Evolutionary conservation across 106 monocot genomes (phyloP).

Genomic region (Agapanthus africanus): DNA sequence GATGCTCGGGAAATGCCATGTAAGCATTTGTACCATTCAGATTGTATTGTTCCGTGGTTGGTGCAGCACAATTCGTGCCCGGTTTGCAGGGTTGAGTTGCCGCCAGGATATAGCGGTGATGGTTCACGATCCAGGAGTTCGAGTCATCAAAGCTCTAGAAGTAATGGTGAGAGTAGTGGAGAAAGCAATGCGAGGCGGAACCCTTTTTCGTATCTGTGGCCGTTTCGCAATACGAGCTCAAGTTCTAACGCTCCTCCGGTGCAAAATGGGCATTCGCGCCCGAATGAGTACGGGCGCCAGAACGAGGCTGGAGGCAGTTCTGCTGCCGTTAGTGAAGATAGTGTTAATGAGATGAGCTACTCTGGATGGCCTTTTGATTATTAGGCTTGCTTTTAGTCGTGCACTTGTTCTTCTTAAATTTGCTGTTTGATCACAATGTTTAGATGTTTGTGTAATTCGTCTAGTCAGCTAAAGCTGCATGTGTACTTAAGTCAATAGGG

Average conservation of each 20-base stretch:
- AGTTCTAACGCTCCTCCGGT: background rate
- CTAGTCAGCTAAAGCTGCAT: no score
- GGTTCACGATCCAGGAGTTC: slow-evolving; percentile 2
- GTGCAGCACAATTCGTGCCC: slow-evolving; percentile 87
- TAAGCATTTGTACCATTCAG: slow-evolving; percentile 78
- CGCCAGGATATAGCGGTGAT: slow-evolving; percentile 16
- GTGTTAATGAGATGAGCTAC: slow-evolving; percentile 15
- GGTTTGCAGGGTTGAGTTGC: slow-evolving; percentile 66
- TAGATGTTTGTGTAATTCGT: no score
- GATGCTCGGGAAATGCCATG: slow-evolving; percentile 83
- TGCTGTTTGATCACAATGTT: no score
- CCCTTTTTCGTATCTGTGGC: slow-evolving; percentile 49
- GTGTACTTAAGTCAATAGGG: no score
- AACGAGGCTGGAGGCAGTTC: background rate
- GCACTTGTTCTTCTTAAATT: no score
- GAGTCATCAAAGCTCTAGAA: slow-evolving; percentile 4
- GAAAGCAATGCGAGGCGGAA: slow-evolving; percentile 46
- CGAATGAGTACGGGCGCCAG: background rate
- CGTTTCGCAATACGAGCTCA: slow-evolving; percentile 38
- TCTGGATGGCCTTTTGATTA: slow-evolving; percentile 50
- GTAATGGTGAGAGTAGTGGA: slow-evolving; percentile 11
- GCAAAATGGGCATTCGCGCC: slow-evolving; percentile 15
- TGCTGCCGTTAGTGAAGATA: background rate
- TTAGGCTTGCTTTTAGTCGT: background rate
- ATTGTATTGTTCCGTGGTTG: slow-evolving; percentile 86